A percentile compares a stretch with the other conserved stretches of the same genome.
Evolutionary conservation across 2,329 filamentous ascomycete genomes (phyloP).

Genomic region (Aspergillus sp.): DNA sequence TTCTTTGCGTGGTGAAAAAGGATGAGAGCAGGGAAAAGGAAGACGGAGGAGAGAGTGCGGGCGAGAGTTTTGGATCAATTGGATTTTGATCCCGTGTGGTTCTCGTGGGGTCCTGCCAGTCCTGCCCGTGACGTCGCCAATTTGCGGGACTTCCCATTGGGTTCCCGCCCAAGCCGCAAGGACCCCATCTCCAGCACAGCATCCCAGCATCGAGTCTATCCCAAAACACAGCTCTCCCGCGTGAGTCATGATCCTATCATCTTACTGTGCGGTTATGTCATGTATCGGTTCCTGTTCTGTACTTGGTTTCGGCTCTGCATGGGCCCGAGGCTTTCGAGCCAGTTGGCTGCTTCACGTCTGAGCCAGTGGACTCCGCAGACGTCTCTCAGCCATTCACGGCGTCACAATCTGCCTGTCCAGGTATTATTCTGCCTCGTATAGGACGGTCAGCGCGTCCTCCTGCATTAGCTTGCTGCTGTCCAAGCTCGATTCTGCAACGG

Average conservation of each 20-base stretch:
- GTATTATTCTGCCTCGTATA: slow-evolving; percentile 11
- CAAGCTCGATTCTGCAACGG: background rate
- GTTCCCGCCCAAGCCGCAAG: background rate
- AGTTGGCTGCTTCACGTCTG: too few species aligned
- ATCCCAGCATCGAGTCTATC: background rate
- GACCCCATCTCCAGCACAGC: background rate
- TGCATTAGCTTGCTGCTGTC: background rate
- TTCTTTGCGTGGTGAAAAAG: background rate
- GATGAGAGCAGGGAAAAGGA: slow-evolving; percentile 4
- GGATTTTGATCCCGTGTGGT: slow-evolving; percentile 11
- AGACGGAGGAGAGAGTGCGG: slow-evolving; percentile 1
- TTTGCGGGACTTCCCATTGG: background rate
- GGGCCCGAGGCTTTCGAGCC: too few species aligned
- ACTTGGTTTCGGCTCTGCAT: background rate
- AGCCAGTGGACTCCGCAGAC: background rate
- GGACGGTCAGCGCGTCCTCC: slow-evolving; percentile 4
- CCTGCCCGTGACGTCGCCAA: background rate
- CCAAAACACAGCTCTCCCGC: background rate
- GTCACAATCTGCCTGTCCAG: slow-evolving; percentile 3
- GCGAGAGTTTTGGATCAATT: slow-evolving; percentile 10
- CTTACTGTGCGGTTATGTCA: slow-evolving; percentile 15
- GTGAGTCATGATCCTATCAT: background rate
- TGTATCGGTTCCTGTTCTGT: slow-evolving; percentile 15
- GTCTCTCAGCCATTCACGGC: background rate
- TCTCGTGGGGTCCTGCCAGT: slow-evolving; percentile 13